Evolutionary conservation across 805 yeast genomes (phyloP).

Genomic region (Candida coleopterorum): DNA sequence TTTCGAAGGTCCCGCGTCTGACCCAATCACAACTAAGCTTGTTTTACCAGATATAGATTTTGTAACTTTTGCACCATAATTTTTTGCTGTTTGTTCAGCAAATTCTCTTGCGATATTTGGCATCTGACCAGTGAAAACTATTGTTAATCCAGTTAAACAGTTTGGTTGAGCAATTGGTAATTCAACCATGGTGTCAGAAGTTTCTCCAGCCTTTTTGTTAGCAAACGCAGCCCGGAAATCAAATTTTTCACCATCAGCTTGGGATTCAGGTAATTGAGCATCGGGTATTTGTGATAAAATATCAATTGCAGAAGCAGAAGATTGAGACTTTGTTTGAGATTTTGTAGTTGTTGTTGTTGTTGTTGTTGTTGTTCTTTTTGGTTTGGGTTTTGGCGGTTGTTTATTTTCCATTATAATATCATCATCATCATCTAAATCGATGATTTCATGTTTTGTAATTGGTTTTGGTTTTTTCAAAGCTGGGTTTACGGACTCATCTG

Average conservation of each 20-base stretch:
- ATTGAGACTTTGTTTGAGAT: slow-evolving; percentile 13
- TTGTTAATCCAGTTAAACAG: slow-evolving; percentile 82
- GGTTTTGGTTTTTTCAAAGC: slow-evolving; percentile 6
- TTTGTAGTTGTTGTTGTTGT: slow-evolving; percentile 14
- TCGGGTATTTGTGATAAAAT: slow-evolving; percentile 66
- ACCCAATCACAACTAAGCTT: slow-evolving; percentile 84
- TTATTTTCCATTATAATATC: slow-evolving; percentile 17
- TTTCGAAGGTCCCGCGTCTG: slow-evolving; percentile 96
- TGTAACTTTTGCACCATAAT: slow-evolving; percentile 89
- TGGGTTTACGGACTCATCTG: slow-evolving; percentile 9
- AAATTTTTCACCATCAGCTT: slow-evolving; percentile 48
- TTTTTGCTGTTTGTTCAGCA: slow-evolving; percentile 71
- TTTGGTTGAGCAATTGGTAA: slow-evolving; percentile 82
- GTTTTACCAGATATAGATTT: slow-evolving; percentile 83
- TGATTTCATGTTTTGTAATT: slow-evolving; percentile 6
- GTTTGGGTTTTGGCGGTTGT: slow-evolving; percentile 6
- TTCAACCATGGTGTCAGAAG: slow-evolving; percentile 31
- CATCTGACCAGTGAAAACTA: slow-evolving; percentile 88
- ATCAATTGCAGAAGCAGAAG: too few species aligned
- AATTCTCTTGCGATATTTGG: slow-evolving; percentile 75
- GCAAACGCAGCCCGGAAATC: slow-evolving; percentile 45
- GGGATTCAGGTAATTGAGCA: slow-evolving; percentile 55
- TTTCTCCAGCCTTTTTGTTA: slow-evolving; percentile 18
- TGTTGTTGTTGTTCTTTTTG: slow-evolving; percentile 5
- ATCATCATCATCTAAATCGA: slow-evolving; percentile 23